phyloP scores from a whole-genome alignment of 208 protist genomes.

The Trypanosoma vivax region DNA sequence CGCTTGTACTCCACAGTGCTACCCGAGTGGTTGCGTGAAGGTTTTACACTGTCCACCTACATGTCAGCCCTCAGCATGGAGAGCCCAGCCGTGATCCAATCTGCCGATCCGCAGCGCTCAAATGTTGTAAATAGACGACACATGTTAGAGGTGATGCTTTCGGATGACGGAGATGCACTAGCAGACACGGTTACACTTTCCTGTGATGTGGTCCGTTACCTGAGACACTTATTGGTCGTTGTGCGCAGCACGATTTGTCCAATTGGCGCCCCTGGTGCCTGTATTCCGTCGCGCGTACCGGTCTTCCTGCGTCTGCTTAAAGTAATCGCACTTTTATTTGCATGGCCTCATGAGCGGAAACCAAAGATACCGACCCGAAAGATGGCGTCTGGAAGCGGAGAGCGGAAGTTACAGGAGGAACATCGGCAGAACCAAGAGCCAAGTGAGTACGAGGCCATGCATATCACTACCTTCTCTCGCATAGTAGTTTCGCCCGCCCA shows the following conservation, averaged over 20 bases:
- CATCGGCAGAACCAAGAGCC: not conserved
- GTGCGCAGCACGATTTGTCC: conserved; percentile 45
- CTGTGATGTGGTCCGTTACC: conserved; percentile 48
- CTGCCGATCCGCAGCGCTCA: conserved; percentile 30
- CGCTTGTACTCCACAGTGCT: conserved; percentile 41
- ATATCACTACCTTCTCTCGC: conserved; percentile 13
- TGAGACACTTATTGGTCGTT: conserved; percentile 74
- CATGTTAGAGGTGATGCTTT: conserved; percentile 65
- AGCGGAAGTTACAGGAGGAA: not conserved
- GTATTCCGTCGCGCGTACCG: conserved; percentile 16
- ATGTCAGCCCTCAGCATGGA: conserved; percentile 76
- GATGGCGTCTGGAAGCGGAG: not conserved
- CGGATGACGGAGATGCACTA: conserved; percentile 33
- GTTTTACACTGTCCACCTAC: conserved; percentile 79
- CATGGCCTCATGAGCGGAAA: conserved; percentile 25
- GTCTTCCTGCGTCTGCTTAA: conserved; percentile 46
- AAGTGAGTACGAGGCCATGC: not conserved
- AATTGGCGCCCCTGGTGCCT: conserved; percentile 14
- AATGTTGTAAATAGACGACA: conserved; percentile 73
- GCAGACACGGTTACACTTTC: conserved; percentile 66
- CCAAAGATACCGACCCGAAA: not conserved
- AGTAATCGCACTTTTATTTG: conserved; percentile 66
- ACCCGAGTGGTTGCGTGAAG: conserved; percentile 53
- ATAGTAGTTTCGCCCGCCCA: conserved; percentile 28
- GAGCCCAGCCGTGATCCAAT: conserved; percentile 74